Base-by-base conservation (phyloP, 306 rosid species). In the Trifolium subterraneum region DNA sequence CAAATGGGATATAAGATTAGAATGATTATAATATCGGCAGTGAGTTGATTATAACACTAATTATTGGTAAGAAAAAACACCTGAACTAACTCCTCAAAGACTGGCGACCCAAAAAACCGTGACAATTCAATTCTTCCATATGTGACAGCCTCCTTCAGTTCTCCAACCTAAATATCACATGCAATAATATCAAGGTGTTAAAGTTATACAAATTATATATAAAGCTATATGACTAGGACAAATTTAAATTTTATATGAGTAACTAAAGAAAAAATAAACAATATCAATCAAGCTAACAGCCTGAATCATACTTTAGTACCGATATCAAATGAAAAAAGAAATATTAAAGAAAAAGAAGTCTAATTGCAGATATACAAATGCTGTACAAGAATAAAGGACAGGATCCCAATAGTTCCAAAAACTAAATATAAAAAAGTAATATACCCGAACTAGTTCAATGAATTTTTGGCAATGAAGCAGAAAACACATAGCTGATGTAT, bases 361-460 rank as follows among this genome's bases (percentile, higher is more conserved):
- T 51, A 41, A 27, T 35, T 29, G 20, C 47, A 75, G 48, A 19
- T 11, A 65, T 44, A 55, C 50, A 52, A 64, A 65, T 52, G 47
- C 6, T 68, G 33, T 13, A 48, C 60, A 48, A 22, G 12, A 69
- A 52, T 52, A 31, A 39, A 8, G 27, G 12, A 54, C 14, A 48
- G 20, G 59, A 29, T 64, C 74, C 11, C 8, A 29, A 35, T 54
- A 18, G 75, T 70, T 29, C 44, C 25, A 73, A 58, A 41, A 41
- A 64, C 2, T 31, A 69, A 71, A 78, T 25, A 80, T 74, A 11
- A 27, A 25, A 76, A 75, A 79, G 84, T 14, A 78, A 80, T 68
- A 78, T 95, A 95, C 99, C 90, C 96, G 94, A 76, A 95, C 98
- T 80, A 95, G 84, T 80, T 95, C 98, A 23, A 95, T 90, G 75